These are phyloP conservation scores for Gossypium lobatum DNA, from an alignment of 441 rosid species.

Conservation along the genomic window DNA sequence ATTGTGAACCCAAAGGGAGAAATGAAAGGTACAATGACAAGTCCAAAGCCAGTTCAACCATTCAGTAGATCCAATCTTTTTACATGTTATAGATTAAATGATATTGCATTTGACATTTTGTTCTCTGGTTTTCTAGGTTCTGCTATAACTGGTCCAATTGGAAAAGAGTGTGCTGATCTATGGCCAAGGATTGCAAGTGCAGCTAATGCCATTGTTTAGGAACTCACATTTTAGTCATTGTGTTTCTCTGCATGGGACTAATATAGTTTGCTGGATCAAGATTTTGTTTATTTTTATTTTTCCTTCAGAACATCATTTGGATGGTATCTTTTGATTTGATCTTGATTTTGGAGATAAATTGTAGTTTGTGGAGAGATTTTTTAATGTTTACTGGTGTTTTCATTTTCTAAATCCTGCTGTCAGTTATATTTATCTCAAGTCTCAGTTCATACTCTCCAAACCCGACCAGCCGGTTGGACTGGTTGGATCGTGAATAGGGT, in stretches of 20 bases:
- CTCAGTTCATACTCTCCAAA: background rate
- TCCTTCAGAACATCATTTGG: background rate
- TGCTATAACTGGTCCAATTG: conserved; percentile 64
- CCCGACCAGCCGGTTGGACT: no score
- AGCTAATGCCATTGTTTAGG: conserved; percentile 48
- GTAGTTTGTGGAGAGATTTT: background rate
- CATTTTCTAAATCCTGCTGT: background rate
- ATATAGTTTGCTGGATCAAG: background rate
- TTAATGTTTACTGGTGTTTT: background rate
- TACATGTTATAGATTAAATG: background rate
- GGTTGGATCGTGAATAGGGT: no score
- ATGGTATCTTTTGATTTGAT: background rate
- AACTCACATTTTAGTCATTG: background rate
- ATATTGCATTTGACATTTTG: background rate
- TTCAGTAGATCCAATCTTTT: no score
- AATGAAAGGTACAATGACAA: conserved; percentile 46
- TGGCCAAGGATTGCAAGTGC: conserved; percentile 72
- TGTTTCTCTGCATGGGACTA: background rate
- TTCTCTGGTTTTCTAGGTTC: conserved; percentile 31
- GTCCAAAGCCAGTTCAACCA: background rate
- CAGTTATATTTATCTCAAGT: background rate
- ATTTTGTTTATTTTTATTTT: background rate
- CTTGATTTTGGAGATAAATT: background rate
- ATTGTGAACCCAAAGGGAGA: conserved; percentile 71
- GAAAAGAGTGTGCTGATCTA: conserved; percentile 66